phyloP scores from a whole-genome alignment of 306 rosid species.

The Vigna trinervia region DNA sequence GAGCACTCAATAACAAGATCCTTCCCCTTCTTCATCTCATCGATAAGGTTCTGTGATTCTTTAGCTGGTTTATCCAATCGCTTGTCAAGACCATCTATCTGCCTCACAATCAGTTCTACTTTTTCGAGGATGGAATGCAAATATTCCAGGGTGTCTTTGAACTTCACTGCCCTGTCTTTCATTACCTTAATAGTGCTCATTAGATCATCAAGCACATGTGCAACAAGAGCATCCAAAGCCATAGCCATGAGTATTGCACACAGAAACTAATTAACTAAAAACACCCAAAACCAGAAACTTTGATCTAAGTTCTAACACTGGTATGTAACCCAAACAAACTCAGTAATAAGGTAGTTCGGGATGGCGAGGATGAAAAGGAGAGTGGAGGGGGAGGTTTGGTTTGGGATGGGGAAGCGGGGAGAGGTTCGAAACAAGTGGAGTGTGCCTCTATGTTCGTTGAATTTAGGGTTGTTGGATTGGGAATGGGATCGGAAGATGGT shows the following conservation, averaged over 20 bases:
- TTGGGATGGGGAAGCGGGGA: too few relatives aligned
- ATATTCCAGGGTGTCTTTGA: conserved; percentile 31
- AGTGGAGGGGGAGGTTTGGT: too few relatives aligned
- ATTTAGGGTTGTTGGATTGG: conserved; percentile 50
- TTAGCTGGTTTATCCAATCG: conserved; percentile 26
- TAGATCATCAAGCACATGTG: conserved; percentile 38
- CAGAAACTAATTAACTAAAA: not conserved
- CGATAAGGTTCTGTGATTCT: conserved; percentile 33
- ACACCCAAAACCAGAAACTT: not conserved
- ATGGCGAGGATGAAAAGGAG: too few relatives aligned
- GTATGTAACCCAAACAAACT: not conserved
- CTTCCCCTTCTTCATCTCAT: conserved; percentile 38
- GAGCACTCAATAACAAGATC: conserved; percentile 48
- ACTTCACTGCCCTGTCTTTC: conserved; percentile 41
- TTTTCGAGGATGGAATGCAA: conserved; percentile 33
- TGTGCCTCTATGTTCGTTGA: conserved; percentile 73
- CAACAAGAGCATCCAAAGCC: conserved; percentile 47
- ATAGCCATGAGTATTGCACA: conserved; percentile 32
- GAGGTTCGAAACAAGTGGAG: conserved; percentile 44
- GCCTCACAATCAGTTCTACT: conserved; percentile 28
- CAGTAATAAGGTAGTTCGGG: too few relatives aligned
- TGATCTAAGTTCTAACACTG: not conserved
- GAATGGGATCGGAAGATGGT: conserved; percentile 46
- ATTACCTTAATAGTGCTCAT: not conserved
- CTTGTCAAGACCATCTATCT: conserved; percentile 40